Percentiles rank a stretch among this genome's conserved stretches.
Conservation (phyloP, 2,329 filamentous ascomycete genomes). For the Orbilia quercus region DNA sequence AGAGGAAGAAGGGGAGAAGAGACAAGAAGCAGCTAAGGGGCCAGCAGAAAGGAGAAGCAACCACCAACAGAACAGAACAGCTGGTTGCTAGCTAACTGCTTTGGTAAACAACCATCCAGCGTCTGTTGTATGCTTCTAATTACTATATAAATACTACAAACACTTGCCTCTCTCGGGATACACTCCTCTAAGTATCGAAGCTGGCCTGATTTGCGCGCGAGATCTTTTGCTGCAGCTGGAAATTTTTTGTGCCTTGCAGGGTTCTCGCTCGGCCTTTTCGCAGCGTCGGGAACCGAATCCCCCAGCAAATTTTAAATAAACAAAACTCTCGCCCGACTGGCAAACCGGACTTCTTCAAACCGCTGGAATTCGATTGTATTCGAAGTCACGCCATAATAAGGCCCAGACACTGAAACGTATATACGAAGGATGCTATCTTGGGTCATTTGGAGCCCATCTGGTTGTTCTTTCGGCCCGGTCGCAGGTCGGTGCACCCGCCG, state of each 20-base stretch:
- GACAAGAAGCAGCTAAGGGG: constrained; percentile 5
- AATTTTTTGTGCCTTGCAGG: constrained; percentile 17
- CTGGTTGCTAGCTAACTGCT: neutral
- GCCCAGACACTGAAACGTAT: neutral
- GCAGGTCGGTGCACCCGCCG: too few relatives aligned
- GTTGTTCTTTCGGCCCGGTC: neutral
- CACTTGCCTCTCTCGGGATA: too few relatives aligned
- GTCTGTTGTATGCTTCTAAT: too few relatives aligned
- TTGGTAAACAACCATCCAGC: too few relatives aligned
- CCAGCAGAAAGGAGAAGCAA: constrained; percentile 15
- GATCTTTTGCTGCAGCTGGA: neutral
- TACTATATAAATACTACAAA: too few relatives aligned
- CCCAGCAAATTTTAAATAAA: constrained; percentile 6
- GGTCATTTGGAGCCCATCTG: neutral
- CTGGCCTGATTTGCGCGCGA: constrained; percentile 22
- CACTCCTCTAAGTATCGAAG: too few relatives aligned
- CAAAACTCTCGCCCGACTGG: constrained; percentile 27
- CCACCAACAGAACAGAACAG: constrained; percentile 3
- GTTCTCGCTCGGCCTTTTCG: constrained; percentile 3
- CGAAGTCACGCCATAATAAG: constrained; percentile 44
- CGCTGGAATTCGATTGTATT: neutral
- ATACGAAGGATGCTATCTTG: neutral
- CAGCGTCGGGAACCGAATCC: constrained; percentile 49
- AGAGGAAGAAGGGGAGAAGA: constrained; percentile 3
- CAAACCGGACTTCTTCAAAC: too few relatives aligned